Base-by-base conservation (phyloP, 2,329 filamentous ascomycete species). In the Harringtonia aguacate region DNA sequence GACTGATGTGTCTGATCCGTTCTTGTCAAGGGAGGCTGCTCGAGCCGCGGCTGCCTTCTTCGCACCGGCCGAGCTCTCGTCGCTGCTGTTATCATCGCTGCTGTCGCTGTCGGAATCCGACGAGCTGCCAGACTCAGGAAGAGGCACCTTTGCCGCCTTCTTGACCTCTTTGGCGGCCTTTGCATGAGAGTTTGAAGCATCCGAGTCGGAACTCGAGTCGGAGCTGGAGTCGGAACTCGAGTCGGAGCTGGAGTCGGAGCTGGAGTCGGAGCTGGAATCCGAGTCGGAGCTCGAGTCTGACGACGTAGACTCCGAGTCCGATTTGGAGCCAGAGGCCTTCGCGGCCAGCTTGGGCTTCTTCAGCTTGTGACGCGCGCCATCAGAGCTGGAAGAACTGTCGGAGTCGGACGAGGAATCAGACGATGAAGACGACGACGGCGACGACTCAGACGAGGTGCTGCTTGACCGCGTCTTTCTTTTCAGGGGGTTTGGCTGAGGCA, bases 381-480 rank as follows among this genome's bases (percentile, higher is more conserved):
- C 45, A 3, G 41, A 43, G 21, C 41, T 41, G 30, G 29, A 39
- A 7, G 41, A 36, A 35, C 36, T 39, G 37, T 42, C 39, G 5
- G 44, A 46, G 21, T 22, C 24, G 7, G 33, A 39, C 8, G 40
- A 41, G 18, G 38, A 39, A 17, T 29, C 35, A 1, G 45, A 43
- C 13, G 41, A 39, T 3, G 30, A 33, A 14, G 43, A 46, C 12
- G 28, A 33, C 21, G 22, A 27, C 24, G 18, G 36, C 56, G 56
- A 41, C 56, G 59, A 54, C 58, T 62, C 6, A 27, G 24, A n/a
- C n/a, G 34, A 36, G 5, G 34, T 57, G 43, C 55, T 59, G 54
- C 58, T 63, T 6, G 63, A 59, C 21, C 55, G 50, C 8, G 74
- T 74, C 64, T 77, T 75, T 31, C 75, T 69, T 56, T 82, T 81